Evolutionary conservation across 2,329 filamentous ascomycete genomes (phyloP).

Genomic region (Hymenoscyphus fructigenus): DNA sequence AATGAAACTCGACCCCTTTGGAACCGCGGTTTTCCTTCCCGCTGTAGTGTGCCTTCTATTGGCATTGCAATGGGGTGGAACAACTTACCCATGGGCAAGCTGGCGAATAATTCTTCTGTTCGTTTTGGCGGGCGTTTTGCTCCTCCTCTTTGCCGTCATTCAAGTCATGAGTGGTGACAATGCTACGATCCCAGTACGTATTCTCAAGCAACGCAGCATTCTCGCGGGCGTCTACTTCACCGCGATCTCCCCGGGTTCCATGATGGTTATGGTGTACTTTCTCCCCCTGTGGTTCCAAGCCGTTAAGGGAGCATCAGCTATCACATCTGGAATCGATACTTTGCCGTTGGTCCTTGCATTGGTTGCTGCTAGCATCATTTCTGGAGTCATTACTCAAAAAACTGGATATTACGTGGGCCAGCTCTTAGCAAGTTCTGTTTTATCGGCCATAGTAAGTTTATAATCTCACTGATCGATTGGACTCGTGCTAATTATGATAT

Average conservation of each 20-base stretch:
- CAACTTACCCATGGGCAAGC: conserved; percentile 35
- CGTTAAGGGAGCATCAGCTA: conserved; percentile 40
- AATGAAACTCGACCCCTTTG: conserved; percentile 38
- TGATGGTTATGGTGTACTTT: conserved; percentile 48
- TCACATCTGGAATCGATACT: conserved; percentile 41
- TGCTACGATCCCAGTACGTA: conserved; percentile 43
- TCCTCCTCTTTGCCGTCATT: conserved; percentile 32
- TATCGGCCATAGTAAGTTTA: conserved; percentile 33
- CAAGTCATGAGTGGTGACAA: conserved; percentile 40
- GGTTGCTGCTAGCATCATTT: conserved; percentile 34
- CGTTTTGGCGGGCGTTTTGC: conserved; percentile 33
- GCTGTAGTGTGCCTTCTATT: conserved; percentile 36
- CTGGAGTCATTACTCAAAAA: conserved; percentile 35
- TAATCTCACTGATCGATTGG: background rate
- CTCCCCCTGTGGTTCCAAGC: conserved; percentile 50
- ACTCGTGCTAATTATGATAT: background rate
- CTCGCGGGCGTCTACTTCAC: conserved; percentile 36
- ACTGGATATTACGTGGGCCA: conserved; percentile 32
- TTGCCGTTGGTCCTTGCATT: conserved; percentile 38
- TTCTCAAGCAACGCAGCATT: conserved; percentile 41
- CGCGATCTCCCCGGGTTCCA: conserved; percentile 33
- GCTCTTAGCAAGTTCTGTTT: conserved; percentile 27
- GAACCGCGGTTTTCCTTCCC: conserved; percentile 37
- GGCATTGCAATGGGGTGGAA: conserved; percentile 38
- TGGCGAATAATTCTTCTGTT: conserved; percentile 39